These are phyloP conservation scores for Hippophae tibetana DNA, from an alignment of 306 rosid species.

Conservation along the genomic window DNA sequence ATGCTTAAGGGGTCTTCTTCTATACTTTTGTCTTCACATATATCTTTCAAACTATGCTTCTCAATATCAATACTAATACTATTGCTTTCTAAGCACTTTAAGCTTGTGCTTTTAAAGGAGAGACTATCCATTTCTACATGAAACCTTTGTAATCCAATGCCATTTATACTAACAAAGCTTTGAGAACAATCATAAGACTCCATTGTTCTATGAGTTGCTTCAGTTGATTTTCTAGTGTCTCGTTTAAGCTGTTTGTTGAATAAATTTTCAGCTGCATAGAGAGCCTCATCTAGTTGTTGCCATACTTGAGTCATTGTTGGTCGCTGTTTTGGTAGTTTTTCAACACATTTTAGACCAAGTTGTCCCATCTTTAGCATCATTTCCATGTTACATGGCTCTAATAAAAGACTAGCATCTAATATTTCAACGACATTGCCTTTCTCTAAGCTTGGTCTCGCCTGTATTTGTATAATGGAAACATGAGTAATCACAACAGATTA, in stretches of 20 bases:
- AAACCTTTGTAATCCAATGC: slow-evolving; percentile 53
- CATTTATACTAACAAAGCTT: slow-evolving; percentile 56
- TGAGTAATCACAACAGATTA: no score
- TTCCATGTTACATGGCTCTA: slow-evolving; percentile 53
- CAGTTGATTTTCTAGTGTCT: slow-evolving; percentile 13
- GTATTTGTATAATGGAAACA: slow-evolving; percentile 10
- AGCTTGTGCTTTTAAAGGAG: slow-evolving; percentile 43
- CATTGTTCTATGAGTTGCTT: slow-evolving; percentile 8
- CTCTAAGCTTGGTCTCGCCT: slow-evolving; percentile 80
- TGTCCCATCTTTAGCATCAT: slow-evolving; percentile 66
- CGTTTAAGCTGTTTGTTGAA: slow-evolving; percentile 19
- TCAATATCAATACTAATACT: slow-evolving; percentile 41
- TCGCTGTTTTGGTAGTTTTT: slow-evolving; percentile 48
- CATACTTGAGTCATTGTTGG: slow-evolving; percentile 69
- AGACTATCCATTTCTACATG: slow-evolving; percentile 50
- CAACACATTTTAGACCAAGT: slow-evolving; percentile 62
- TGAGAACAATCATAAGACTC: slow-evolving; percentile 38
- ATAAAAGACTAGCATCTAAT: slow-evolving; percentile 55
- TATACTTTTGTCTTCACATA: slow-evolving; percentile 13
- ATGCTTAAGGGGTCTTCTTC: slow-evolving; percentile 11
- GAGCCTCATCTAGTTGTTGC: slow-evolving; percentile 53
- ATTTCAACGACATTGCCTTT: slow-evolving; percentile 51
- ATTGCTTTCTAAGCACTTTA: slow-evolving; percentile 54
- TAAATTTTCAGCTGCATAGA: slow-evolving; percentile 31
- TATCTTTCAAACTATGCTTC: slow-evolving; percentile 18